phyloP scores from a whole-genome alignment of 2,329 filamentous ascomycete species.

The Magnaporthales sp. region DNA sequence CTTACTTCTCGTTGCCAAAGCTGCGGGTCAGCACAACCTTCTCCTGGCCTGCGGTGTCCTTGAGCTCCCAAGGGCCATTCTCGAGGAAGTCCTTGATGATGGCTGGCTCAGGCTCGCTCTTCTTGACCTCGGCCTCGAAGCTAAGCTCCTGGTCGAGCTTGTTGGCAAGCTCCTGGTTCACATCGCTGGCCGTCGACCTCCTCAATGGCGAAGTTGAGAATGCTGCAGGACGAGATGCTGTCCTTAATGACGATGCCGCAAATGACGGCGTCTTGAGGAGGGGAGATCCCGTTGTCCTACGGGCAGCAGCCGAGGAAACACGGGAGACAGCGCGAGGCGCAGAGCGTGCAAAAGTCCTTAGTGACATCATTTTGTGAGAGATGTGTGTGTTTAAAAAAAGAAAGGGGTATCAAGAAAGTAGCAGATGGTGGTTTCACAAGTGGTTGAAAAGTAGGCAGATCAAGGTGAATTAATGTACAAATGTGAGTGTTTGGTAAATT shows the following conservation, averaged over 20 bases:
- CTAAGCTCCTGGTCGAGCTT: slow-evolving; percentile 81
- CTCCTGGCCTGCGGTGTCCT: slow-evolving; percentile 77
- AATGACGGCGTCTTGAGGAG: slow-evolving; percentile 36
- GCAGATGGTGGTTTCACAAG: background rate
- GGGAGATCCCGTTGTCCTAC: slow-evolving; percentile 31
- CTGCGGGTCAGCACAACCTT: slow-evolving; percentile 77
- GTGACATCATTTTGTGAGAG: slow-evolving; percentile 54
- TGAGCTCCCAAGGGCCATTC: slow-evolving; percentile 73
- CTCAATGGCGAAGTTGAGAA: slow-evolving; percentile 42
- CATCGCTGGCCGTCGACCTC: slow-evolving; percentile 30
- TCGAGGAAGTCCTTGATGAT: slow-evolving; percentile 83
- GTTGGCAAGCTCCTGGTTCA: slow-evolving; percentile 70
- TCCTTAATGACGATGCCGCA: slow-evolving; percentile 20
- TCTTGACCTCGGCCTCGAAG: slow-evolving; percentile 75
- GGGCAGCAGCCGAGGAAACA: slow-evolving; percentile 40
- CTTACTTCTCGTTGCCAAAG: slow-evolving; percentile 82
- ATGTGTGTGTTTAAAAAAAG: slow-evolving; percentile 7
- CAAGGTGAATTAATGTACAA: background rate
- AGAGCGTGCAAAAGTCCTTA: slow-evolving; percentile 56
- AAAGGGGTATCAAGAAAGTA: slow-evolving; percentile 3
- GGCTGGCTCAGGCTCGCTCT: slow-evolving; percentile 60
- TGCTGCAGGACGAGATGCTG: slow-evolving; percentile 17
- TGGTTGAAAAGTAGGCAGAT: background rate
- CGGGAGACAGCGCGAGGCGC: slow-evolving; percentile 57
- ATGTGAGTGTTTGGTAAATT: background rate